Conservation (phyloP, 2,329 filamentous ascomycete species). For the Xenoacremonium recifei region DNA sequence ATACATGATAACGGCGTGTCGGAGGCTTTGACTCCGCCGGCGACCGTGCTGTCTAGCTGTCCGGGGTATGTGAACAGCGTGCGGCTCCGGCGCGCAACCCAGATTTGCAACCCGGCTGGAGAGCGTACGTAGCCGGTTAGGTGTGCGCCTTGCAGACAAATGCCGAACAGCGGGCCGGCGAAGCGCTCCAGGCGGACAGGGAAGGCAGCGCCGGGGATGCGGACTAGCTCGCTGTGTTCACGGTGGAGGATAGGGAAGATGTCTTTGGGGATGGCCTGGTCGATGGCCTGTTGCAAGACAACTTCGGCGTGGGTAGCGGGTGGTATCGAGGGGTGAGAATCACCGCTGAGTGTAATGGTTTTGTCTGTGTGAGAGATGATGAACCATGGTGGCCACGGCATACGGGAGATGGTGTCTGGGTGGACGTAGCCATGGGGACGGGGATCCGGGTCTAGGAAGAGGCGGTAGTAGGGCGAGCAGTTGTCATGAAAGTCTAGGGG, state of each 20-base stretch:
- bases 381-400: slow-evolving; percentile 47
- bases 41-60: slow-evolving; percentile 78
- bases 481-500: slow-evolving; percentile 42
- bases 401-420: slow-evolving; percentile 41
- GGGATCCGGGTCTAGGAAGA: slow-evolving; percentile 43
- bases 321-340: too few species aligned
- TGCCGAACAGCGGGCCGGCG: slow-evolving; percentile 63
- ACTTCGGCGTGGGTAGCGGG: slow-evolving; percentile 33
- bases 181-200: slow-evolving; percentile 56
- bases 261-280: slow-evolving; percentile 34
- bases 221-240: slow-evolving; percentile 43
- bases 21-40: slow-evolving; percentile 69
- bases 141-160: slow-evolving; percentile 64
- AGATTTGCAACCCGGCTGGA: slow-evolving; percentile 55
- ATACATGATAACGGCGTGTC: slow-evolving; percentile 67
- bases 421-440: slow-evolving; percentile 51
- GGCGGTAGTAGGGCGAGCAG: slow-evolving; percentile 40
- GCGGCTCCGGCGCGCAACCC: slow-evolving; percentile 66
- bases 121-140: slow-evolving; percentile 58
- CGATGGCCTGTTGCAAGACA: slow-evolving; percentile 39
- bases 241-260: slow-evolving; percentile 38
- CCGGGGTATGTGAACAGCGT: slow-evolving; percentile 71
- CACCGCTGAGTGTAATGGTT: slow-evolving; percentile 32
- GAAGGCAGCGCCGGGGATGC: slow-evolving; percentile 35
- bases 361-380: slow-evolving; percentile 30